Conservation (phyloP, 257 asterid genomes). For the Rubia yunnanensis region DNA sequence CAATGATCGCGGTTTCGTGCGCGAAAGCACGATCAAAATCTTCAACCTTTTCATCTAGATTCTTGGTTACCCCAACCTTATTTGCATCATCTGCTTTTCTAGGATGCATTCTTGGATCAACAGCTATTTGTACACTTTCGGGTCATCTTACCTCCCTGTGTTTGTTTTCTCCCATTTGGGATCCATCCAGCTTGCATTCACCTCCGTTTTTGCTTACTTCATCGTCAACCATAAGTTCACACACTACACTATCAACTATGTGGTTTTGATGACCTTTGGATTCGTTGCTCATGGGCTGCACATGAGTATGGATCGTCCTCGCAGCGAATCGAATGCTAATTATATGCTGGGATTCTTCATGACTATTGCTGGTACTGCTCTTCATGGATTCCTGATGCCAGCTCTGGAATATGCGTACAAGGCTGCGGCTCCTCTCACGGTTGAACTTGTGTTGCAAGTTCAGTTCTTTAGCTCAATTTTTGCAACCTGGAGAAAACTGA, state of each 20-base stretch:
- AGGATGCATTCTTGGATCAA: constrained; percentile 18
- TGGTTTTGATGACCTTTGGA: constrained; percentile 27
- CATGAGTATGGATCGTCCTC: constrained; percentile 21
- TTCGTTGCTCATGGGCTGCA: constrained; percentile 22
- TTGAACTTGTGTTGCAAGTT: constrained; percentile 21
- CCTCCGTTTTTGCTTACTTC: constrained; percentile 19
- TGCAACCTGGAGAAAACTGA: no score
- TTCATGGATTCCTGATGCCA: constrained; percentile 25
- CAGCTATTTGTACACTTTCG: constrained; percentile 27
- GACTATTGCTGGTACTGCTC: constrained; percentile 24
- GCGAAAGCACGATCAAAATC: neutral
- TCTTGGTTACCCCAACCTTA: constrained; percentile 15
- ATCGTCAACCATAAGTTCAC: constrained; percentile 26
- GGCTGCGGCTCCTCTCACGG: constrained; percentile 19
- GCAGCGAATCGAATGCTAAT: constrained; percentile 19
- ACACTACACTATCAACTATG: constrained; percentile 16
- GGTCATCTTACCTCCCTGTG: constrained; percentile 22
- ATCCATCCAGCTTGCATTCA: constrained; percentile 25
- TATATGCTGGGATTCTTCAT: constrained; percentile 24
- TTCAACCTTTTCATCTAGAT: neutral
- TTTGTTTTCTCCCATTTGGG: constrained; percentile 24
- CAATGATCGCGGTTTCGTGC: constrained; percentile 16
- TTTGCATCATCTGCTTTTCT: constrained; percentile 11
- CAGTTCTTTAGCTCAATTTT: constrained; percentile 17
- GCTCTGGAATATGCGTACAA: constrained; percentile 20